Conservation (phyloP, 2,329 filamentous ascomycete species). For the Colletotrichum neosansevieriae region DNA sequence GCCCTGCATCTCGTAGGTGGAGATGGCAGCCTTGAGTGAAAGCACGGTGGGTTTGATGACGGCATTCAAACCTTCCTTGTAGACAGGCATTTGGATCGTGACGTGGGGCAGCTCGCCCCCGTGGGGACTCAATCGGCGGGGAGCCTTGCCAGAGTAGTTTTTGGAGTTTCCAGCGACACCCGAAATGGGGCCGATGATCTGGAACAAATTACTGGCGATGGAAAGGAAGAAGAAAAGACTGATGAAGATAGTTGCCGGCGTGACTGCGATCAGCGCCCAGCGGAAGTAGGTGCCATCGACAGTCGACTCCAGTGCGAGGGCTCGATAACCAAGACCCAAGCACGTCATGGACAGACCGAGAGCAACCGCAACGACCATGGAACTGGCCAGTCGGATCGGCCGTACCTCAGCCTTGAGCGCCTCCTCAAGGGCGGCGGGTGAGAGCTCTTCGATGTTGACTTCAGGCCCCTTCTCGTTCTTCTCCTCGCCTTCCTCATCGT, state of each 20-base stretch:
- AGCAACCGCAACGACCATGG: constrained; percentile 65
- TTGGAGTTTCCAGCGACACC: constrained; percentile 57
- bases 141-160: constrained; percentile 56
- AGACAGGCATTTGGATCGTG: constrained; percentile 60
- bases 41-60: constrained; percentile 63
- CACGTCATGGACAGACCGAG: constrained; percentile 64
- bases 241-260: constrained; percentile 70
- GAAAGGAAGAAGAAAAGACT: constrained; percentile 59
- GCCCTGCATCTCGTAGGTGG: constrained; percentile 65
- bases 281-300: constrained; percentile 67
- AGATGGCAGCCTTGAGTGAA: constrained; percentile 62
- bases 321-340: constrained; percentile 67
- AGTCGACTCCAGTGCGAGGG: constrained; percentile 65
- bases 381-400: constrained; percentile 65
- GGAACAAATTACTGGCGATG: constrained; percentile 53
- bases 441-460: constrained; percentile 57
- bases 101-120: constrained; percentile 54
- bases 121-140: constrained; percentile 47
- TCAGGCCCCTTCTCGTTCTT: constrained; percentile 55
- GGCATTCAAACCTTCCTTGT: constrained; percentile 53
- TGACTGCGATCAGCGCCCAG: constrained; percentile 63
- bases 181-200: constrained; percentile 63
- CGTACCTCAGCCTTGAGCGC: constrained; percentile 55
- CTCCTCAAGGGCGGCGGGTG: constrained; percentile 56
- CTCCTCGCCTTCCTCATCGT: constrained; percentile 55